A percentile compares a stretch with the other conserved stretches of the same genome.
Conservation (phyloP, 352 stramenopile genomes). For the Globisporangium spiculum region DNA sequence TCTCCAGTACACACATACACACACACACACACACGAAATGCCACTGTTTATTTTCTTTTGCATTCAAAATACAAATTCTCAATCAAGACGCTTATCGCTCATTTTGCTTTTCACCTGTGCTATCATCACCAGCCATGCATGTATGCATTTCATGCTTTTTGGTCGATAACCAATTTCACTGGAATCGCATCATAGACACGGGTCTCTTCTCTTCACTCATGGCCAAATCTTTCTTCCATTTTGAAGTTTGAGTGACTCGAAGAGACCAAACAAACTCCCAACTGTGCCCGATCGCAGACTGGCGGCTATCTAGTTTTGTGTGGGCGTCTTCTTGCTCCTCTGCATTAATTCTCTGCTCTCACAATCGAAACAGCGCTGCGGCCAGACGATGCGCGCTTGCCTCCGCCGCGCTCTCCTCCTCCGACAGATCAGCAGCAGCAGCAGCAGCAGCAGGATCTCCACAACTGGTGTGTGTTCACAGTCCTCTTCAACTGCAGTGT, state of each 20-base stretch:
- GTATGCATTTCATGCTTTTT: neutral
- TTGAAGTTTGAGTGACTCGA: no score
- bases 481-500: no score
- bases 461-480: no score
- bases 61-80: neutral
- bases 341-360: neutral
- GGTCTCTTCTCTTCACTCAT: no score
- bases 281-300: no score
- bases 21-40: neutral
- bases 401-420: neutral
- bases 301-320: no score
- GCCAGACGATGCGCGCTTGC: neutral
- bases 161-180: no score
- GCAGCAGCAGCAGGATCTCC: no score
- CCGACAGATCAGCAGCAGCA: no score
- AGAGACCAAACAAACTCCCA: no score
- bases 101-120: neutral
- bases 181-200: no score
- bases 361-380: neutral
- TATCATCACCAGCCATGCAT: neutral
- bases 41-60: constrained; percentile 1
- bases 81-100: neutral
- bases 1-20: neutral
- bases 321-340: neutral
- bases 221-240: no score